Conservation (phyloP, 2,329 filamentous ascomycete genomes). For the Verticillium nubilum region DNA sequence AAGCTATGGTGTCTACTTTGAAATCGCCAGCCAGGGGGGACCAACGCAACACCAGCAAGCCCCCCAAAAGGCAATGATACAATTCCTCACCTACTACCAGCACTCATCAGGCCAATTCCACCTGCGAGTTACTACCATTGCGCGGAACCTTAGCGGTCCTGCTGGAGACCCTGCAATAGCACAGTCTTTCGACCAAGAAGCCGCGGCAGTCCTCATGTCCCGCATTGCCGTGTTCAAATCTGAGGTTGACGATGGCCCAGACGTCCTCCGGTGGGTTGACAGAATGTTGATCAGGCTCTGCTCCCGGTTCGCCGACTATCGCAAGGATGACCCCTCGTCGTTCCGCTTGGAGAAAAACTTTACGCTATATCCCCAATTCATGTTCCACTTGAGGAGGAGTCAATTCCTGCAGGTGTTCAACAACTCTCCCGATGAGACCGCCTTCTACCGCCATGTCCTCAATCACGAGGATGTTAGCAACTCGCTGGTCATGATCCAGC, state of each 20-base stretch:
- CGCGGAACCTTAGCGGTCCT: conserved; percentile 84
- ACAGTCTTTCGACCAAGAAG: conserved; percentile 97
- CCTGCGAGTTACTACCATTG: conserved; percentile 89
- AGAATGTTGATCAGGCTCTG: conserved; percentile 96
- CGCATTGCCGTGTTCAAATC: conserved; percentile 98
- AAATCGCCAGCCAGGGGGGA: conserved; percentile 90
- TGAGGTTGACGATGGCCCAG: conserved; percentile 96
- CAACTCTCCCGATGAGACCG: conserved; percentile 97
- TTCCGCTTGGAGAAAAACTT: conserved; percentile 99
- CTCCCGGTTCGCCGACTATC: conserved; percentile 94
- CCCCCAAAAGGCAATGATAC: conserved; percentile 90
- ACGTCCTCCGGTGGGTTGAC: conserved; percentile 96
- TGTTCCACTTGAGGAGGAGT: conserved; percentile 96
- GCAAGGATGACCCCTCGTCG: conserved; percentile 95
- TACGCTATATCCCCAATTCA: conserved; percentile 97
- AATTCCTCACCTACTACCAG: conserved; percentile 98
- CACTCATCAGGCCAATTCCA: conserved; percentile 96
- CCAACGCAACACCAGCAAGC: conserved; percentile 79
- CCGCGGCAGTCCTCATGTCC: conserved; percentile 97
- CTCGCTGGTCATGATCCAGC: conserved; percentile 97
- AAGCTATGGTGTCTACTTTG: conserved; percentile 95
- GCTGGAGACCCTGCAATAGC: conserved; percentile 92
- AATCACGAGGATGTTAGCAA: conserved; percentile 97
- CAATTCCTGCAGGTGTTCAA: conserved; percentile 99
- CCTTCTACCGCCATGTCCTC: conserved; percentile 96